These are phyloP conservation scores for Acacia melanoxylon DNA, from an alignment of 306 rosid genomes.

Conservation along the genomic window DNA sequence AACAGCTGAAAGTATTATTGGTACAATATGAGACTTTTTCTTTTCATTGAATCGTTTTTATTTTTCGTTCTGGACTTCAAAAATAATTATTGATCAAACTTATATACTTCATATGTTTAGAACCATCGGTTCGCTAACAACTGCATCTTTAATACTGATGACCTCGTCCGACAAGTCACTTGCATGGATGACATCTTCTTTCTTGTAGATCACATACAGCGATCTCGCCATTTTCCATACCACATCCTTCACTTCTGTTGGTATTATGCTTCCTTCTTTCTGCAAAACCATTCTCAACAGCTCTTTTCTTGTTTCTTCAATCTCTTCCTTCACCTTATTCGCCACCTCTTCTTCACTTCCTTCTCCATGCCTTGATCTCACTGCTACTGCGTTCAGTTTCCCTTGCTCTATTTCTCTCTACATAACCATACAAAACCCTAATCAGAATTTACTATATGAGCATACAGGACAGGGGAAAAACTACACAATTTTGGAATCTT, in stretches of 20 bases:
- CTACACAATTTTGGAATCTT: too few species aligned
- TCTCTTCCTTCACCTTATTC: slow-evolving; percentile 23
- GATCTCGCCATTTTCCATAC: slow-evolving; percentile 55
- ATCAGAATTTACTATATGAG: background rate
- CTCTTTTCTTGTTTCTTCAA: slow-evolving; percentile 39
- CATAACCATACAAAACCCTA: background rate
- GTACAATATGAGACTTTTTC: too few species aligned
- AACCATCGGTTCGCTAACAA: slow-evolving; percentile 41
- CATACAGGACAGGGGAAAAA: too few species aligned
- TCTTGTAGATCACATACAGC: slow-evolving; percentile 45
- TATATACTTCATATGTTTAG: background rate
- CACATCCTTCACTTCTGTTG: slow-evolving; percentile 58
- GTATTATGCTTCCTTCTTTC: slow-evolving; percentile 42
- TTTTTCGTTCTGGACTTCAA: background rate
- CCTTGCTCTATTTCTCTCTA: slow-evolving; percentile 61
- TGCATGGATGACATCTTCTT: background rate
- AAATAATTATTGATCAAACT: background rate
- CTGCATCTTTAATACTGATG: slow-evolving; percentile 38
- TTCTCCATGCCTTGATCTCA: slow-evolving; percentile 32
- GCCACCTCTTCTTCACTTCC: slow-evolving; percentile 38
- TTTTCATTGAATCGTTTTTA: background rate
- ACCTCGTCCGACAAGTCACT: slow-evolving; percentile 26
- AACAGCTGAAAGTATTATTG: too few species aligned
- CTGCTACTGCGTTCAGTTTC: slow-evolving; percentile 46
- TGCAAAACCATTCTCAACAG: slow-evolving; percentile 49